These are phyloP conservation scores for Digitaria exilis DNA, from an alignment of 202 grass and related monocot species.

Conservation along the genomic window DNA sequence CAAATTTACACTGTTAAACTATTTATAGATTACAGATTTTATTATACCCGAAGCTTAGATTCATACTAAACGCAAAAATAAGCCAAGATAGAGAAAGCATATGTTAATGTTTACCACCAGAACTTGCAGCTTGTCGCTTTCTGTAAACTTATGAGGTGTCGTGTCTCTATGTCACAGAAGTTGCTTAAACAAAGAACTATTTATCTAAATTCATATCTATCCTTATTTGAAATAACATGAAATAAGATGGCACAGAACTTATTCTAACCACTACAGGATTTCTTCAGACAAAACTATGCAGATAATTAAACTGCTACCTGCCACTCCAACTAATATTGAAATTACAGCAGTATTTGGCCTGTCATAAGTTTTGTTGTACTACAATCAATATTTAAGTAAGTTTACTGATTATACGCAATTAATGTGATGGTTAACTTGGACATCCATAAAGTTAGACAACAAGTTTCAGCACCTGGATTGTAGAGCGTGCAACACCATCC, in stretches of 20 bases:
- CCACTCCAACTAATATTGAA: conserved; percentile 9
- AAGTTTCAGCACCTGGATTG: conserved; percentile 66
- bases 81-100: not conserved
- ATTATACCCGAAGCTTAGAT: not conserved
- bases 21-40: not conserved
- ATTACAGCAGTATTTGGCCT: not conserved
- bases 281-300: not conserved
- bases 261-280: not conserved
- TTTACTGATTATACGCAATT: not conserved
- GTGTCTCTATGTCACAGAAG: not conserved
- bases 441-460: not conserved
- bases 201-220: not conserved
- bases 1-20: not conserved
- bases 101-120: not conserved
- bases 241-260: not conserved
- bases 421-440: not conserved
- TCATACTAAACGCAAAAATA: not conserved
- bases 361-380: not conserved
- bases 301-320: conserved; percentile 1
- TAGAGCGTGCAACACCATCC: conserved; percentile 96
- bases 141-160: not conserved
- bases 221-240: not conserved
- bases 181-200: not conserved
- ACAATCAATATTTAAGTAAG: not conserved
- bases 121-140: not conserved